These are phyloP conservation scores for Hyphopichia khmerensis DNA, from an alignment of 1,139 yeast species.

Conservation along the genomic window DNA sequence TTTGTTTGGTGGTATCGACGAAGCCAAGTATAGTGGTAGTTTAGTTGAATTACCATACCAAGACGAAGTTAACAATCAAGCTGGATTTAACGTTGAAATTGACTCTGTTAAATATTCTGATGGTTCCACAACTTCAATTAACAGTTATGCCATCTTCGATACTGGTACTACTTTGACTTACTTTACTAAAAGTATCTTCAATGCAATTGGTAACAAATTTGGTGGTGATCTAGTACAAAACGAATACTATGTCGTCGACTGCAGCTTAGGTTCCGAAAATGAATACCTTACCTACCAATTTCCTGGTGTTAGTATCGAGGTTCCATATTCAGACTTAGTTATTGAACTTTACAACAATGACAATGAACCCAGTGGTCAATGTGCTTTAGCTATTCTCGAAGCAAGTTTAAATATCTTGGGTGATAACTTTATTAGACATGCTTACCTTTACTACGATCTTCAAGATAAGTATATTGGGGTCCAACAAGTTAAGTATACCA, in stretches of 20 bases:
- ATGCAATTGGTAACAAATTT: conserved; percentile 18
- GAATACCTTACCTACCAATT: conserved; percentile 24
- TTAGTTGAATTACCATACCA: conserved; percentile 7
- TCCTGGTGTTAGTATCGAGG: conserved; percentile 26
- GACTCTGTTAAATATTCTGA: neutral
- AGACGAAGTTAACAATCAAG: neutral
- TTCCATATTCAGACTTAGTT: conserved; percentile 24
- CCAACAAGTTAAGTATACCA: conserved; percentile 34
- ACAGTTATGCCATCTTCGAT: conserved; percentile 23
- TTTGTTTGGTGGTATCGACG: conserved; percentile 31
- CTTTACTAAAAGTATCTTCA: conserved; percentile 18
- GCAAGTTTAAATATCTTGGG: conserved; percentile 23
- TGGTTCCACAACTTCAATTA: conserved; percentile 7
- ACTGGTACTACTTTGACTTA: conserved; percentile 30
- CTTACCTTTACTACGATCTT: conserved; percentile 37
- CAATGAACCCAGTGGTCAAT: conserved; percentile 7
- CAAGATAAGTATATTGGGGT: conserved; percentile 36
- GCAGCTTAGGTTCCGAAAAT: conserved; percentile 10
- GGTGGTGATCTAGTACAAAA: conserved; percentile 11
- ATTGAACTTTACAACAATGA: conserved; percentile 6
- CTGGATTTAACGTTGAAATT: conserved; percentile 1
- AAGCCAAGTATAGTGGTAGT: conserved; percentile 22
- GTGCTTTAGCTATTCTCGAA: conserved; percentile 16
- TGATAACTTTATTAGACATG: conserved; percentile 37
- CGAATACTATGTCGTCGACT: conserved; percentile 12